Percentiles rank a stretch among this genome's conserved stretches.
Conservation (phyloP, 768 basidiomycete genomes). For the Auricularia sp. region DNA sequence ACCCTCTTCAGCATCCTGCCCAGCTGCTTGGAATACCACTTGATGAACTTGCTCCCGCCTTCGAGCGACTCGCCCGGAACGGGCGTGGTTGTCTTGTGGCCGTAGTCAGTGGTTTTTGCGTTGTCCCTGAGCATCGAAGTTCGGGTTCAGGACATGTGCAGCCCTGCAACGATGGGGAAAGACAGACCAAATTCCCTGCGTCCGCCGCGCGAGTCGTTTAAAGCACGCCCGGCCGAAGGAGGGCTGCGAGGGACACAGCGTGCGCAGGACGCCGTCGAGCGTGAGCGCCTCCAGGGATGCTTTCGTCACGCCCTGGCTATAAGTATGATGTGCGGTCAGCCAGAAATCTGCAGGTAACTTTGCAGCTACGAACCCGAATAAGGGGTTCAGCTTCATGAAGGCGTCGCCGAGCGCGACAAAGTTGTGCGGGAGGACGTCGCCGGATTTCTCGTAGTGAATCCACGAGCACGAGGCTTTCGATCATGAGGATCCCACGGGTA, state of each 20-base stretch:
- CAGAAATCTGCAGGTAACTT: no score
- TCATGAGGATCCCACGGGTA: no score
- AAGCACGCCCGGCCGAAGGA: background rate
- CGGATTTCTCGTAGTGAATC: conserved; percentile 18
- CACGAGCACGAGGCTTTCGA: conserved; percentile 15
- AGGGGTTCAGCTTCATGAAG: conserved; percentile 19
- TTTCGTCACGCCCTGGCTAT: background rate
- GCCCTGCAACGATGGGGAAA: no score
- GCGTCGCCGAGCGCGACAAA: conserved; percentile 27
- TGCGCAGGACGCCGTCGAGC: background rate
- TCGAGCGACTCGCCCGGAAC: background rate
- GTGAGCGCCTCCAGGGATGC: background rate
- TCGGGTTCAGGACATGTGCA: no score
- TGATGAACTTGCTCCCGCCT: background rate
- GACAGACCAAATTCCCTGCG: background rate
- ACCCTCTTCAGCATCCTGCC: background rate
- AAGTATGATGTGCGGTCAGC: background rate
- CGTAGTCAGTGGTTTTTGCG: background rate
- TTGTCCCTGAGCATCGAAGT: background rate
- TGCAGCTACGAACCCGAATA: conserved; percentile 8
- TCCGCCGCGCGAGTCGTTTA: background rate
- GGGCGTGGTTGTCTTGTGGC: background rate
- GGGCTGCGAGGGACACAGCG: background rate
- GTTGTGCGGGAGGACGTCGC: conserved; percentile 19
- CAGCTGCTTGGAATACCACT: background rate